Conservation (phyloP, 1,284 basidiomycete species). For the Salmacisia buchloeana region DNA sequence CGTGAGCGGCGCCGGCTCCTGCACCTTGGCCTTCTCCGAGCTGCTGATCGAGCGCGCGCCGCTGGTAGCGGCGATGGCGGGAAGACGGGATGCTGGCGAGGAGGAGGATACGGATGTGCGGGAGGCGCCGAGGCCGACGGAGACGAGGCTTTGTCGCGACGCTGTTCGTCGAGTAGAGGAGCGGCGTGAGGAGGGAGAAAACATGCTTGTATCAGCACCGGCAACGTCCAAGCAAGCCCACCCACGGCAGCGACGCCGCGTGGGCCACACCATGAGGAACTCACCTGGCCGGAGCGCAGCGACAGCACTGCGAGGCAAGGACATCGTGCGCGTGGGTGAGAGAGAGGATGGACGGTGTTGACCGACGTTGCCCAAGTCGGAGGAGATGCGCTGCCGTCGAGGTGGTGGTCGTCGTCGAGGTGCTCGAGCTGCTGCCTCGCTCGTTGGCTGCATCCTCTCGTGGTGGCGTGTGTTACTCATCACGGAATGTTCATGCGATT, state of each 20-base stretch:
- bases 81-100: background rate
- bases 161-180: too few species aligned
- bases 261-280: background rate
- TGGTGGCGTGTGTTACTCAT: too few species aligned
- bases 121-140: background rate
- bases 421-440: too few species aligned
- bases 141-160: too few species aligned
- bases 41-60: background rate
- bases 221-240: too few species aligned
- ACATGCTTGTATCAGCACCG: too few species aligned
- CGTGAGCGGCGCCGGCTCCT: constrained; percentile 49
- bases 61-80: background rate
- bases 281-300: background rate
- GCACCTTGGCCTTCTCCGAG: constrained; percentile 13
- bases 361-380: background rate
- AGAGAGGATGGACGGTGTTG: background rate
- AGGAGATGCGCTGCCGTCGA: background rate
- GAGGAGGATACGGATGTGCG: background rate
- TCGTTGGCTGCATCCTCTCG: too few species aligned
- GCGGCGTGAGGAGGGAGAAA: too few species aligned
- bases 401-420: background rate
- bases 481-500: background rate
- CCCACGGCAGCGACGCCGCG: too few species aligned
- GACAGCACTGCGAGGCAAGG: constrained; percentile 1
- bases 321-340: background rate